Evolutionary conservation across 1,284 basidiomycete genomes (phyloP).

Genomic region (Baeospora myosura): DNA sequence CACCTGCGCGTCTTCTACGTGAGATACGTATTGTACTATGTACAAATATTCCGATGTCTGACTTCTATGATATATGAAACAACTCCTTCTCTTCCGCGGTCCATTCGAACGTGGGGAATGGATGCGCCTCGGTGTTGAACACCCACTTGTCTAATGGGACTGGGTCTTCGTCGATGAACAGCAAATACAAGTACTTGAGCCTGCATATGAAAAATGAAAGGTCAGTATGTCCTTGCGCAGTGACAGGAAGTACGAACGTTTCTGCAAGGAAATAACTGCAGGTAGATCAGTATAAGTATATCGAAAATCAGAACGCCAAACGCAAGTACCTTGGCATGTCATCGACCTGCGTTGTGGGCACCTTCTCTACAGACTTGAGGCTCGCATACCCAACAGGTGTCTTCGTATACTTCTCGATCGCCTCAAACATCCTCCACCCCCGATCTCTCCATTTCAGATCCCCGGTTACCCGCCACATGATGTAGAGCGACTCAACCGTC

Average conservation of each 20-base stretch:
- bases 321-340: slow-evolving; percentile 70
- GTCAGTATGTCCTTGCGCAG: neutral
- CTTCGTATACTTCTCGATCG: slow-evolving; percentile 54
- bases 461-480: slow-evolving; percentile 65
- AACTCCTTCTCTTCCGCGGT: slow-evolving; percentile 35
- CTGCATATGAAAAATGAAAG: no score
- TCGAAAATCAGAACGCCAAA: no score
- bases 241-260: slow-evolving; percentile 31
- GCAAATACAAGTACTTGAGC: slow-evolving; percentile 63
- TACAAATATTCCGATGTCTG: no score
- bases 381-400: slow-evolving; percentile 54
- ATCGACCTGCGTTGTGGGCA: slow-evolving; percentile 32
- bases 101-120: slow-evolving; percentile 71
- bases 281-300: slow-evolving; percentile 2
- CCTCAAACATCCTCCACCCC: slow-evolving; percentile 70
- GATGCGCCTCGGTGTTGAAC: slow-evolving; percentile 83
- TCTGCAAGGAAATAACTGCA: slow-evolving; percentile 66
- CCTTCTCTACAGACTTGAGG: slow-evolving; percentile 39
- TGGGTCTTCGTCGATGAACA: slow-evolving; percentile 50
- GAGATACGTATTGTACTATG: no score
- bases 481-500: slow-evolving; percentile 64
- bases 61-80: no score
- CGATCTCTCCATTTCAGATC: slow-evolving; percentile 68
- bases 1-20: no score
- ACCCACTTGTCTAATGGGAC: slow-evolving; percentile 70